phyloP scores from a whole-genome alignment of 2,329 filamentous ascomycete species.

The Colletotrichum shisoi region DNA sequence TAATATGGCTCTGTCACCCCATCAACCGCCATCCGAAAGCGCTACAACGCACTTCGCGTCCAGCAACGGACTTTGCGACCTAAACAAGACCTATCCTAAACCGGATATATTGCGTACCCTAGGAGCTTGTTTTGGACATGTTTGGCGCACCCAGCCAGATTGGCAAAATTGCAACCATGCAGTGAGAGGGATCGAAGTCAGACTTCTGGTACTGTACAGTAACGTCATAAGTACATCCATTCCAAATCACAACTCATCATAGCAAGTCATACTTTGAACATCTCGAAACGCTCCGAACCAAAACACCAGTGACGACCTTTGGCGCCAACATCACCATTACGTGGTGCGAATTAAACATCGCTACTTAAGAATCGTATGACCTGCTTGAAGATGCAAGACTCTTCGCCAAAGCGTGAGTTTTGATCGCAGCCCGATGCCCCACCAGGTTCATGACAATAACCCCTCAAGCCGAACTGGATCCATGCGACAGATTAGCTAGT shows the following conservation, averaged over 20 bases:
- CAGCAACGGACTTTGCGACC: neutral
- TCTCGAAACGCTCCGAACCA: neutral
- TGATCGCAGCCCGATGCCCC: neutral
- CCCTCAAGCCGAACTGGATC: neutral
- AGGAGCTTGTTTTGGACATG: neutral
- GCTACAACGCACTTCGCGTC: neutral
- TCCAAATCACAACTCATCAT: neutral
- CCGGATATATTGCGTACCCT: neutral
- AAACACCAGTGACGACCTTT: neutral
- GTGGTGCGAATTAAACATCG: neutral
- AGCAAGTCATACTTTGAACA: neutral
- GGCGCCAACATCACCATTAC: neutral
- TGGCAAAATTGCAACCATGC: neutral
- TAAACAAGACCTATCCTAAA: neutral
- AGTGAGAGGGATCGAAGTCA: neutral
- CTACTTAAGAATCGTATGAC: neutral
- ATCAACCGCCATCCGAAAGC: neutral
- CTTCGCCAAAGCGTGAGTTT: constrained; percentile 9
- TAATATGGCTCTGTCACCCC: neutral
- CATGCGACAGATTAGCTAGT: neutral
- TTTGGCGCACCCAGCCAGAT: neutral
- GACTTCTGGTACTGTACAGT: neutral
- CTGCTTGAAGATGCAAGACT: neutral
- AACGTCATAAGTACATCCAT: neutral
- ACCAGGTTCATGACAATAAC: neutral